Conservation (phyloP, 2,329 filamentous ascomycete species). For the Emmonsiellopsis sp. region DNA sequence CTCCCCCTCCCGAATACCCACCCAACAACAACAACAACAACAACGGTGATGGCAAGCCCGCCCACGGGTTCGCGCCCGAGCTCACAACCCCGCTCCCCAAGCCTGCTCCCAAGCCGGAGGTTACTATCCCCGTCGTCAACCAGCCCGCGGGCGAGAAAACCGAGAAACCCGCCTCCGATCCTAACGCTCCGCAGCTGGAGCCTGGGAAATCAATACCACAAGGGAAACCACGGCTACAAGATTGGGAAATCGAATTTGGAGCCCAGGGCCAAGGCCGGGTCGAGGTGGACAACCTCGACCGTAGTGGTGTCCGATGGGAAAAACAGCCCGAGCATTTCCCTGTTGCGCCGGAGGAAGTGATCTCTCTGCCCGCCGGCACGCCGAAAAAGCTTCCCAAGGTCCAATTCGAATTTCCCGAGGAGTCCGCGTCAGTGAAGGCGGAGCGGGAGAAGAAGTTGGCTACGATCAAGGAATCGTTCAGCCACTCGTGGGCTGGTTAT, state of each 20-base stretch:
- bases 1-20: not conserved
- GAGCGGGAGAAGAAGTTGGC: constrained; percentile 31
- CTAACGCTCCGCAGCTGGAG: not conserved
- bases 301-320: constrained; percentile 55
- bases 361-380: constrained; percentile 46
- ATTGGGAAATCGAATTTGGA: constrained; percentile 16
- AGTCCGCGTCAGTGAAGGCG: constrained; percentile 19
- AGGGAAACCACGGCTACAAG: not conserved
- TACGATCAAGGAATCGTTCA: constrained; percentile 44
- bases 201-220: not conserved
- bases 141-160: not conserved
- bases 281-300: constrained; percentile 19
- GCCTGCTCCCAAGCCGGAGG: no score
- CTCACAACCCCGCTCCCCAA: no score
- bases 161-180: not conserved
- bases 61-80: constrained; percentile 6
- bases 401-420: constrained; percentile 19
- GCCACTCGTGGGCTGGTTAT: constrained; percentile 52
- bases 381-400: constrained; percentile 18
- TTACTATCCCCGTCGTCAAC: no score
- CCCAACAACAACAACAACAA: not conserved
- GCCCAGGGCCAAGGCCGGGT: constrained; percentile 25
- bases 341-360: constrained; percentile 58
- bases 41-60: not conserved
- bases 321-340: constrained; percentile 71